Base-by-base conservation (phyloP, 2,329 filamentous ascomycete genomes). In the Colletotrichum caudatum region DNA sequence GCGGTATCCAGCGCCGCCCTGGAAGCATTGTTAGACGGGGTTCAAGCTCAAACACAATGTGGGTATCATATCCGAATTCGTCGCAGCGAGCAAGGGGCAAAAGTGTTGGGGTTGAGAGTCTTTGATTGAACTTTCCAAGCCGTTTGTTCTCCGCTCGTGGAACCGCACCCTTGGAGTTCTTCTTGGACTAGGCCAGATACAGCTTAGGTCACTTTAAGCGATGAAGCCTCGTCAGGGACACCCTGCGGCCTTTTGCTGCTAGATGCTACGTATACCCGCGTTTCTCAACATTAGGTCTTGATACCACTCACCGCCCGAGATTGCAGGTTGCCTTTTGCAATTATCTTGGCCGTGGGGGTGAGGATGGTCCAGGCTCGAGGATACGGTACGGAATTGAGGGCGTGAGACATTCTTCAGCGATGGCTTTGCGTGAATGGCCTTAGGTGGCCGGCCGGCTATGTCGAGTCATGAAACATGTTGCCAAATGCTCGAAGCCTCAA, bases 51-150 rank as follows among this genome's bases (percentile, higher is more conserved):
- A 69, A 72, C 65, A 18, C 59, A 69, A 1, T 14, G 65, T 59
- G 69, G 69, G 58, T 61, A 20, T 64, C 54, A 69, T 60, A 60
- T 39, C 69, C 69, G 39, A 18, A 50, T 33, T 8, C 26, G 68
- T 69, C 23, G 16, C 46, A 50, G 39, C 58, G 53, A 44, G 37
- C 58, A 69, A 54, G 69, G 69, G 60, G 58, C 29, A 63, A 72
- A 72, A 72, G 66, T 69, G 69, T 72, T 72, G 65, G 69, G 69
- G 59, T 72, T 72, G 65, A 69, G 69, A 53, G 39, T 35, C 48
- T 57, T 29, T 39, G 14, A 62, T 64, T 71, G 64, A 65, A n/a
- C 11, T 59, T 50, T 69, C 29, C 64, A 50, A 71, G 54, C 26
- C 65, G 29, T 60, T 41, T 56, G 46, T 48, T 50, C 53, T 56